Evolutionary conservation across 805 yeast genomes (phyloP).

Genomic region (Alloascoidea africana): DNA sequence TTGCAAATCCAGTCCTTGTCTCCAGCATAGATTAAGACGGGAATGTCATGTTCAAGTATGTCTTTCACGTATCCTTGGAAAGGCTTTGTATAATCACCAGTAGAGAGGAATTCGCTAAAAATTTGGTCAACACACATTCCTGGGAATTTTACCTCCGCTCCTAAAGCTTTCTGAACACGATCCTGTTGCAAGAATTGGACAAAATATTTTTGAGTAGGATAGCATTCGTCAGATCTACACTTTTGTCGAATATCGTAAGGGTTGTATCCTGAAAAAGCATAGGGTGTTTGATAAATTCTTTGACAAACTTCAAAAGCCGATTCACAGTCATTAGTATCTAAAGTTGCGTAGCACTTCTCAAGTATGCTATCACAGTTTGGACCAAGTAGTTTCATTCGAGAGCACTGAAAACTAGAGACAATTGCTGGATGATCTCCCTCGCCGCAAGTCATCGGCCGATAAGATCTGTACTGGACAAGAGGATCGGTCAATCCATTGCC

Average conservation of each 20-base stretch:
- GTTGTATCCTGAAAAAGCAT: slow-evolving; percentile 40
- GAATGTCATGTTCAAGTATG: slow-evolving; percentile 50
- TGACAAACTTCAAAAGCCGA: too few relatives aligned
- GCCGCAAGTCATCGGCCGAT: slow-evolving; percentile 92
- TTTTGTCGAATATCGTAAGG: slow-evolving; percentile 46
- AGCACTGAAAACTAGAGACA: slow-evolving; percentile 52
- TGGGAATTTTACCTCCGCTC: slow-evolving; percentile 39
- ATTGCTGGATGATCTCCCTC: slow-evolving; percentile 66
- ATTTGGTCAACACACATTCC: slow-evolving; percentile 39
- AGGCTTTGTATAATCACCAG: slow-evolving; percentile 59
- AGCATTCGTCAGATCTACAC: slow-evolving; percentile 48
- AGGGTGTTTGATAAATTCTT: too few relatives aligned
- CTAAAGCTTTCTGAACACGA: slow-evolving; percentile 37
- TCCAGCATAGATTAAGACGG: slow-evolving; percentile 86
- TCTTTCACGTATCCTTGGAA: slow-evolving; percentile 40
- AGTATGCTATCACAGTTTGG: slow-evolving; percentile 53
- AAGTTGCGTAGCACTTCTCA: slow-evolving; percentile 59
- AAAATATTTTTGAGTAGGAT: slow-evolving; percentile 35
- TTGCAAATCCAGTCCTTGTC: slow-evolving; percentile 88
- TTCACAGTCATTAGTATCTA: too few relatives aligned
- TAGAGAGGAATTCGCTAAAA: slow-evolving; percentile 40
- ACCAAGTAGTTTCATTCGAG: slow-evolving; percentile 39
- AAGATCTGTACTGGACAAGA: slow-evolving; percentile 58
- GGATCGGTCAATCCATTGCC: slow-evolving; percentile 93
- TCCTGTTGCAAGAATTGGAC: slow-evolving; percentile 38